Conservation (phyloP, 1,284 basidiomycete genomes). For the Microbotryum saponariae region DNA sequence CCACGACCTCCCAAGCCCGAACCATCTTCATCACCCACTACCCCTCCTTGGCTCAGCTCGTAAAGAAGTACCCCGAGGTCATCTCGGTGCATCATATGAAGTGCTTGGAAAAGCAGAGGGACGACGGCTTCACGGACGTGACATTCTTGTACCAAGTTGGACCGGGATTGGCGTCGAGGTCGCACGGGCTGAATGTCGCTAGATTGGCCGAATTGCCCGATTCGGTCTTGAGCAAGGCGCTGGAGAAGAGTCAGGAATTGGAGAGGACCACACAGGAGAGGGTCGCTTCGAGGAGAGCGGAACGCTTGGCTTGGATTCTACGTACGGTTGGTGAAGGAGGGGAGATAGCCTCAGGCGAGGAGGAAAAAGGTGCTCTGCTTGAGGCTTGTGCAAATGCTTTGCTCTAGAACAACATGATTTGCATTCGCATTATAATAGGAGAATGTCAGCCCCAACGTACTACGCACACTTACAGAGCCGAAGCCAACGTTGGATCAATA, state of each 20-base stretch:
- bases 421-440: too few relatives aligned
- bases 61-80: constrained; percentile 15
- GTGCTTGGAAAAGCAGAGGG: constrained; percentile 54
- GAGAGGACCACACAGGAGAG: constrained; percentile 6
- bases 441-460: too few relatives aligned
- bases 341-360: neutral
- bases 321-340: neutral
- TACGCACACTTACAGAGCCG: too few relatives aligned
- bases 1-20: constrained; percentile 57
- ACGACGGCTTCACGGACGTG: constrained; percentile 60
- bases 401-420: neutral
- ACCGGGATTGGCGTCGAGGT: constrained; percentile 64
- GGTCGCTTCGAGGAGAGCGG: constrained; percentile 1
- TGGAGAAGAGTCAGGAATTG: constrained; percentile 14
- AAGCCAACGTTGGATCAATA: too few relatives aligned
- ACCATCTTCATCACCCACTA: constrained; percentile 94
- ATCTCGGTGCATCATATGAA: constrained; percentile 80
- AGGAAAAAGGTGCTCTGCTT: neutral
- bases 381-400: constrained; percentile 9
- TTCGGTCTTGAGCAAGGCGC: constrained; percentile 13
- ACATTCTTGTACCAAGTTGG: constrained; percentile 75
- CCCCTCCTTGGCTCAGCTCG: constrained; percentile 44
- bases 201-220: constrained; percentile 26
- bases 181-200: constrained; percentile 46
- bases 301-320: constrained; percentile 2